Percentiles rank a stretch among this genome's conserved stretches.
Conservation (phyloP, 2,329 filamentous ascomycete species). For the Fusarium verticillioides region DNA sequence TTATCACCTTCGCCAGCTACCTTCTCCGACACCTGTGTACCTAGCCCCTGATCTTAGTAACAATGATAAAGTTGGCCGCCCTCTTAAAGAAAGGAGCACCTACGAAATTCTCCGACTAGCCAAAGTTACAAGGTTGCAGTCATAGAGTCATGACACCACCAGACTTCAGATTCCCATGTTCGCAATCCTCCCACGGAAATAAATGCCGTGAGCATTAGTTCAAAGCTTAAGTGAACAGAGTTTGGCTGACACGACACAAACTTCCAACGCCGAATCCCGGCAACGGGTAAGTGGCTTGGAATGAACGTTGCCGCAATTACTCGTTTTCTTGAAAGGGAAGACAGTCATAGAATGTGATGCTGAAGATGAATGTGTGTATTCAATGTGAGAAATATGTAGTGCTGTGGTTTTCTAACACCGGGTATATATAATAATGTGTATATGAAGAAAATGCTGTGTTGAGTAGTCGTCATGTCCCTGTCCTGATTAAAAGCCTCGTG, state of each 20-base stretch:
- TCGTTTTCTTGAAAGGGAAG: accelerated
- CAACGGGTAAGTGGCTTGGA: constrained; percentile 1
- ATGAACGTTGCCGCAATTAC: background rate
- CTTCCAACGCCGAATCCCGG: background rate
- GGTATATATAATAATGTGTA: constrained; percentile 25
- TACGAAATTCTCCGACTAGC: background rate
- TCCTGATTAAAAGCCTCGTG: constrained; percentile 34
- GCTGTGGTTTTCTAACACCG: background rate
- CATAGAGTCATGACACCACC: background rate
- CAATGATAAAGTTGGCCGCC: background rate
- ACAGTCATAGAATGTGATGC: accelerated
- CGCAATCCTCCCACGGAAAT: background rate
- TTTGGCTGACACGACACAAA: background rate
- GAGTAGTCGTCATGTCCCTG: background rate
- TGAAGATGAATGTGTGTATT: background rate
- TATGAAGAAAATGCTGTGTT: background rate
- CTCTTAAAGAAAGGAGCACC: background rate
- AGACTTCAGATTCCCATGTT: background rate
- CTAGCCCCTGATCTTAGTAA: accelerated
- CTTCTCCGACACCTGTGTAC: background rate
- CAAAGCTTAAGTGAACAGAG: background rate
- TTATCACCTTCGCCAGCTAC: background rate
- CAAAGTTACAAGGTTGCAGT: background rate
- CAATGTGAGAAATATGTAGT: background rate
- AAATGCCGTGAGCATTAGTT: accelerated